phyloP scores from a whole-genome alignment of 2,329 filamentous ascomycete genomes.

The Xylaria sp. region DNA sequence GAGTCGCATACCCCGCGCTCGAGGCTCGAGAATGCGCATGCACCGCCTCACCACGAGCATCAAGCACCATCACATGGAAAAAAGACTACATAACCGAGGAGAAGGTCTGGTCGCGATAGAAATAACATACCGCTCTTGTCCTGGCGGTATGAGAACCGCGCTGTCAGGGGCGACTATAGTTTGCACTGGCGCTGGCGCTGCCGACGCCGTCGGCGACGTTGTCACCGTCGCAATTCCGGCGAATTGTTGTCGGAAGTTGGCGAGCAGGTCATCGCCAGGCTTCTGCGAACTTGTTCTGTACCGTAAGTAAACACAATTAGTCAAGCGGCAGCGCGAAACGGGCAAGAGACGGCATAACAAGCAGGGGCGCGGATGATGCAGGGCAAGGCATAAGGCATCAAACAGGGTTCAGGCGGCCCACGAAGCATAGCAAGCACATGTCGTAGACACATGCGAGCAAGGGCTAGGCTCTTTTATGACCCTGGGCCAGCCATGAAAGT shows the following conservation, averaged over 20 bases:
- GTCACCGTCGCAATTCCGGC: slow-evolving; percentile 67
- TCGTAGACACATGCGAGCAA: slow-evolving; percentile 14
- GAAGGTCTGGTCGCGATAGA: slow-evolving; percentile 9
- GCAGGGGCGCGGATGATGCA: slow-evolving; percentile 2
- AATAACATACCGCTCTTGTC: slow-evolving; percentile 35
- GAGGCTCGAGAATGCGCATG: slow-evolving; percentile 24
- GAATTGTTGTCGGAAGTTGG: slow-evolving; percentile 82
- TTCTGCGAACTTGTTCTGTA: slow-evolving; percentile 78
- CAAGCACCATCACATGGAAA: slow-evolving; percentile 7
- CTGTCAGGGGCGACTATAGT: slow-evolving; percentile 40
- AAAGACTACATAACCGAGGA: slow-evolving; percentile 2
- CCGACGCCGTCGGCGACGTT: slow-evolving; percentile 47
- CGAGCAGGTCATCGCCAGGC: slow-evolving; percentile 81
- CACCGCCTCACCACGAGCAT: slow-evolving; percentile 28
- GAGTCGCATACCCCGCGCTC: slow-evolving; percentile 32
- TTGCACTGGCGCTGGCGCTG: slow-evolving; percentile 44
- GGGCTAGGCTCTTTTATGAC: slow-evolving; percentile 8
- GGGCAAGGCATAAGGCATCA: slow-evolving; percentile 16
- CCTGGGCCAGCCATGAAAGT: no score
- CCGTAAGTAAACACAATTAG: slow-evolving; percentile 20
- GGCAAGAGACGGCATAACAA: slow-evolving; percentile 9
- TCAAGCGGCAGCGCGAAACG: slow-evolving; percentile 5
- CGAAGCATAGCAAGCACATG: slow-evolving; percentile 10
- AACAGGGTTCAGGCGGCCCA: slow-evolving; percentile 7
- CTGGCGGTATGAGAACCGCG: slow-evolving; percentile 31